Evolutionary conservation across 768 basidiomycete species (phyloP).

Genomic region (Amanita muscaria): DNA sequence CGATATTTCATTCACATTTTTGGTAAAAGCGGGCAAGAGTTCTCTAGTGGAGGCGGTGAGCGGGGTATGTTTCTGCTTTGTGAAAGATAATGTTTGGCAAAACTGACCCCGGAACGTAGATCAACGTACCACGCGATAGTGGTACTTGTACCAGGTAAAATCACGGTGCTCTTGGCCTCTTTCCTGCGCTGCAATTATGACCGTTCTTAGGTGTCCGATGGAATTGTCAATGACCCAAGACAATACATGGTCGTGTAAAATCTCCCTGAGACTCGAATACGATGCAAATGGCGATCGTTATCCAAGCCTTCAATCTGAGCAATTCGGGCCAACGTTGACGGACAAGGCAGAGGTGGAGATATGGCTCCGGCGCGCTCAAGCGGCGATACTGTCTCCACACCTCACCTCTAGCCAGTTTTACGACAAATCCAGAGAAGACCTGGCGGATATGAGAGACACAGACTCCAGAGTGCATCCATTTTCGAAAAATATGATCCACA

Average conservation of each 20-base stretch:
- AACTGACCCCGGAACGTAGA: constrained; percentile 20
- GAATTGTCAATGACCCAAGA: too few relatives aligned
- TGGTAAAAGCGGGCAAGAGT: too few relatives aligned
- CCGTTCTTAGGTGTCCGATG: too few relatives aligned
- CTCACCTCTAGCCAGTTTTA: constrained; percentile 18
- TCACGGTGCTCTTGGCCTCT: too few relatives aligned
- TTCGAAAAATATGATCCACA: constrained; percentile 41
- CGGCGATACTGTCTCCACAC: constrained; percentile 43
- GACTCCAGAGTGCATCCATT: constrained; percentile 20
- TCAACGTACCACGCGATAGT: too few relatives aligned
- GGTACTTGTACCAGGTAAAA: too few relatives aligned
- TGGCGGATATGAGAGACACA: constrained; percentile 9
- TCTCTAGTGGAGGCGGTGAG: constrained; percentile 36
- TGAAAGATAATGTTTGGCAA: constrained; percentile 11
- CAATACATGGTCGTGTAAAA: too few relatives aligned
- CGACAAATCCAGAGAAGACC: constrained; percentile 18
- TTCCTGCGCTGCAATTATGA: too few relatives aligned
- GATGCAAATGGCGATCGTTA: constrained; percentile 17
- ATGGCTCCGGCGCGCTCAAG: constrained; percentile 50
- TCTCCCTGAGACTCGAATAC: constrained; percentile 11
- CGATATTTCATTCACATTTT: too few relatives aligned
- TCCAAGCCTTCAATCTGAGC: constrained; percentile 6
- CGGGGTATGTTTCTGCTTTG: constrained; percentile 26
- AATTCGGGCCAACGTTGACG: constrained; percentile 35
- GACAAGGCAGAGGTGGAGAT: constrained; percentile 39